Conservation (phyloP, 2,329 filamentous ascomycete genomes). For the Emydomyces testavorans region DNA sequence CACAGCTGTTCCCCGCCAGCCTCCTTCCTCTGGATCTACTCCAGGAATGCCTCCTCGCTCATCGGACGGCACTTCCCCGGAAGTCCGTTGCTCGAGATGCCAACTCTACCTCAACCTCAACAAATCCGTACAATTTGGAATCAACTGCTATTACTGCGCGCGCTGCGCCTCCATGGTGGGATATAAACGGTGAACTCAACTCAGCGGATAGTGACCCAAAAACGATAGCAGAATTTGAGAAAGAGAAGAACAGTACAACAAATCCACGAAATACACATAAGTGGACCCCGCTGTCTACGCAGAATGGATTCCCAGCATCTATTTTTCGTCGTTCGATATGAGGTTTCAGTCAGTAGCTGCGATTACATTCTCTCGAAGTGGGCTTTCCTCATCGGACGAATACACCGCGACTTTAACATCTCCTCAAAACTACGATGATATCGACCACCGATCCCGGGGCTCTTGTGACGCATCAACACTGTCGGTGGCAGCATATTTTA, state of each 20-base stretch:
- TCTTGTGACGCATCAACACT: neutral
- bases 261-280: neutral
- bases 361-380: too few species aligned
- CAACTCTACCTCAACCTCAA: constrained; percentile 38
- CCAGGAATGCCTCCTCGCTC: constrained; percentile 20
- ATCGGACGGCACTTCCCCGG: constrained; percentile 17
- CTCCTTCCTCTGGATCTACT: constrained; percentile 20
- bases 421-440: neutral
- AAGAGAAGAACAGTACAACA: neutral
- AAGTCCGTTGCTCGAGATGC: constrained; percentile 39
- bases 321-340: too few species aligned
- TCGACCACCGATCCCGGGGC: neutral
- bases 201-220: neutral
- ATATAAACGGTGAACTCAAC: constrained; percentile 28
- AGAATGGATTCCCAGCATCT: too few species aligned
- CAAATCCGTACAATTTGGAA: constrained; percentile 36
- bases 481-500: too few species aligned
- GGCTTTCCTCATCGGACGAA: too few species aligned
- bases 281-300: too few species aligned
- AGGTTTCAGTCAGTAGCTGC: too few species aligned
- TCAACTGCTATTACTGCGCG: constrained; percentile 41
- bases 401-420: too few species aligned
- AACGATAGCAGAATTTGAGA: neutral
- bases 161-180: constrained; percentile 37
- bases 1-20: constrained; percentile 27